Conservation (phyloP, 345 rosid species). For the Lumnitzera littorea region DNA sequence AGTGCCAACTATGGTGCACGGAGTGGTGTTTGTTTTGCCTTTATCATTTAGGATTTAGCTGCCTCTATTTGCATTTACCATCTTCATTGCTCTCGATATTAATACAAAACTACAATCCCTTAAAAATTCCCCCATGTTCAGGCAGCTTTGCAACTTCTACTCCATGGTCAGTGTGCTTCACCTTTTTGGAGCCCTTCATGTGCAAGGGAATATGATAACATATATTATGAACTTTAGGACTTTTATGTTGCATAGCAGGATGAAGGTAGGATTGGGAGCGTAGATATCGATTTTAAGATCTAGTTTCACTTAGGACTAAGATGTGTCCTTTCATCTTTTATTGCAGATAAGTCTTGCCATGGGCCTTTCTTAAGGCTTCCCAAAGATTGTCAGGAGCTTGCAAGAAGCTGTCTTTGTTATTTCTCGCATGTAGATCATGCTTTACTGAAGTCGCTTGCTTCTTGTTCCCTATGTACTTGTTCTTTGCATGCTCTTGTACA, state of each 20-base stretch:
- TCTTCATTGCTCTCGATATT: no score
- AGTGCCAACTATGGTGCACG: not conserved
- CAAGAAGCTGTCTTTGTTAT: slow-evolving; percentile 56
- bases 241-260: slow-evolving; percentile 43
- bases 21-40: no score
- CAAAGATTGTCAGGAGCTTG: slow-evolving; percentile 53
- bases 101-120: no score
- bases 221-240: slow-evolving; percentile 35
- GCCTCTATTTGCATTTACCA: no score
- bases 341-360: slow-evolving; percentile 40
- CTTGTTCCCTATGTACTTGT: slow-evolving; percentile 64
- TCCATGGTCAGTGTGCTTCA: slow-evolving; percentile 51
- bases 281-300: slow-evolving; percentile 2
- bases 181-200: slow-evolving; percentile 22
- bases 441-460: slow-evolving; percentile 51
- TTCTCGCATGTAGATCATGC: slow-evolving; percentile 42
- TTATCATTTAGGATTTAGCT: no score
- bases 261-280: slow-evolving; percentile 32
- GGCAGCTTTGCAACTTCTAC: slow-evolving; percentile 63
- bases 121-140: slow-evolving; percentile 5
- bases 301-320: slow-evolving; percentile 6
- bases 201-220: slow-evolving; percentile 41
- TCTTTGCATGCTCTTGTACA: slow-evolving; percentile 1
- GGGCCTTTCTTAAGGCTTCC: slow-evolving; percentile 78
- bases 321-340: not conserved